Percentiles rank a stretch among this genome's conserved stretches.
Conservation (phyloP, 345 rosid species). For the Brassica rapa region DNA sequence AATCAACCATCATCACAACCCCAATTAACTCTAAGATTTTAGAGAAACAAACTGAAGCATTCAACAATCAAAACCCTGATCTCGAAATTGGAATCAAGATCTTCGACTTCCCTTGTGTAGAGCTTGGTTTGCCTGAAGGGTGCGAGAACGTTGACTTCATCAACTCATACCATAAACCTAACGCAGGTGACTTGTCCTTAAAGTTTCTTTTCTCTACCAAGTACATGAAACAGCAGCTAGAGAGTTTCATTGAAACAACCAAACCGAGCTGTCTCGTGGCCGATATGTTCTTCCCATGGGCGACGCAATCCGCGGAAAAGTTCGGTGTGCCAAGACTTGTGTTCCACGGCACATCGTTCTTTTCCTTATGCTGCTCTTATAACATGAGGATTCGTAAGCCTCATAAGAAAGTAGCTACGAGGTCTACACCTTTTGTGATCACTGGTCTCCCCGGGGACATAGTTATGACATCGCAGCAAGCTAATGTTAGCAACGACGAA, state of each 20-base stretch:
- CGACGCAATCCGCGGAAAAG: slow-evolving; percentile 29
- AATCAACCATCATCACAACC: slow-evolving; percentile 51
- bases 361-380: slow-evolving; percentile 30
- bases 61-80: slow-evolving; percentile 31
- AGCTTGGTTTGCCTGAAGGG: slow-evolving; percentile 53
- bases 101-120: slow-evolving; percentile 46
- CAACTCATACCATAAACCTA: background rate
- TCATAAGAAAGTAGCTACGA: slow-evolving; percentile 32
- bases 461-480: slow-evolving; percentile 33
- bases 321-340: slow-evolving; percentile 36
- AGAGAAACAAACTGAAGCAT: slow-evolving; percentile 28
- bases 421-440: slow-evolving; percentile 33
- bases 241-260: slow-evolving; percentile 42
- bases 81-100: slow-evolving; percentile 37
- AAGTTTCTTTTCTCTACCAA: slow-evolving; percentile 44
- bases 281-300: slow-evolving; percentile 44
- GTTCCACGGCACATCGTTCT: slow-evolving; percentile 39
- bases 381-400: slow-evolving; percentile 38
- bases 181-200: slow-evolving; percentile 27
- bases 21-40: slow-evolving; percentile 44
- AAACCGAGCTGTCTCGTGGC: slow-evolving; percentile 44
- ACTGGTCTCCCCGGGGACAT: slow-evolving; percentile 35
- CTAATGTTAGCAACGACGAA: slow-evolving; percentile 34
- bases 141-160: slow-evolving; percentile 47
- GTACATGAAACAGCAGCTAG: slow-evolving; percentile 50